Conservation (phyloP, 2,329 filamentous ascomycete species). For the Pseudocercospora eumusae region DNA sequence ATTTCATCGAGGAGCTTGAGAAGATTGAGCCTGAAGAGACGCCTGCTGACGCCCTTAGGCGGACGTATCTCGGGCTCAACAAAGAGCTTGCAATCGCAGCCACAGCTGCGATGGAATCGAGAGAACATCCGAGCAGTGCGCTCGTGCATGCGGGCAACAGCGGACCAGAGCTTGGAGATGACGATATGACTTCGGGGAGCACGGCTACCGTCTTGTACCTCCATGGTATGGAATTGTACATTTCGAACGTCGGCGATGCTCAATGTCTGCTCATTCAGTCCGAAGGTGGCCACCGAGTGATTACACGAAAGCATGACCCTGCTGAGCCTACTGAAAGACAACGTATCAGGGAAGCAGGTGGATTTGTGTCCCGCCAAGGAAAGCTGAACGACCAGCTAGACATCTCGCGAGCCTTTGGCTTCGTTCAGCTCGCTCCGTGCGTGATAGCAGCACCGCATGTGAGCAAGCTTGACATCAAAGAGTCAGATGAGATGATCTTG, state of each 20-base stretch:
- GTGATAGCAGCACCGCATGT: slow-evolving; percentile 90
- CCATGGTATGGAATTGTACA: slow-evolving; percentile 83
- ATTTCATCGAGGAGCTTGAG: slow-evolving; percentile 80
- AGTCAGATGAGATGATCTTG: slow-evolving; percentile 90
- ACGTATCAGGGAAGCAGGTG: slow-evolving; percentile 89
- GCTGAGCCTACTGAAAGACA: slow-evolving; percentile 81
- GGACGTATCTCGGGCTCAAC: slow-evolving; percentile 86
- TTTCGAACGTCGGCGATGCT: slow-evolving; percentile 93
- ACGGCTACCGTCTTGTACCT: slow-evolving; percentile 91
- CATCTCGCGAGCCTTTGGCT: slow-evolving; percentile 93
- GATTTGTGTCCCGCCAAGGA: slow-evolving; percentile 92
- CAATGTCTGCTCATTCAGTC: slow-evolving; percentile 94
- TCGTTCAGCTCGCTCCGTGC: slow-evolving; percentile 86
- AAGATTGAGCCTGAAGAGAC: slow-evolving; percentile 68
- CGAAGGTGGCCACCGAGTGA: slow-evolving; percentile 76
- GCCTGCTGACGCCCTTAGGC: slow-evolving; percentile 77
- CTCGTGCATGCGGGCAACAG: slow-evolving; percentile 70
- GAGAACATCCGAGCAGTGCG: slow-evolving; percentile 52
- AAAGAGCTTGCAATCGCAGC: slow-evolving; percentile 89
- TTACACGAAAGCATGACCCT: slow-evolving; percentile 91
- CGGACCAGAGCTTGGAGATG: slow-evolving; percentile 77
- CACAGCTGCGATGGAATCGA: slow-evolving; percentile 76
- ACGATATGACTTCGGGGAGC: slow-evolving; percentile 86
- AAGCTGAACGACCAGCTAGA: slow-evolving; percentile 88
- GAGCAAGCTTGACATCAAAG: slow-evolving; percentile 72